Conservation (phyloP, 1,139 yeast genomes). For the Geotrichum bryndzae region DNA sequence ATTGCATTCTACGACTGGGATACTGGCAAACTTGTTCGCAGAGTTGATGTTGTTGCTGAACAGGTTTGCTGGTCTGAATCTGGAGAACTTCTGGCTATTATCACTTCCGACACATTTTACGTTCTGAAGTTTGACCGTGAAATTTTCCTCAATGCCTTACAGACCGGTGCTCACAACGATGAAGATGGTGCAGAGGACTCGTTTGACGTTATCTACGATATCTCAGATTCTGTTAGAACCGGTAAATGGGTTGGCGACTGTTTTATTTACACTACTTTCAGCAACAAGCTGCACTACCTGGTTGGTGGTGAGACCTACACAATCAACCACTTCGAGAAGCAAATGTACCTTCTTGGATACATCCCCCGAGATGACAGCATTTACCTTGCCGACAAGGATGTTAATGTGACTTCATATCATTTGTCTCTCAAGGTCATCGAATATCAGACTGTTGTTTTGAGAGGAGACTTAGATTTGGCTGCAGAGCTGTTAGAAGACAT, state of each 20-base stretch:
- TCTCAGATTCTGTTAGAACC: slow-evolving; percentile 73
- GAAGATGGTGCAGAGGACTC: slow-evolving; percentile 86
- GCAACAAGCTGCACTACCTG: slow-evolving; percentile 85
- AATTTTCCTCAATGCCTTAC: slow-evolving; percentile 57
- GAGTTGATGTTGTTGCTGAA: slow-evolving; percentile 63
- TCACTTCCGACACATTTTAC: slow-evolving; percentile 74
- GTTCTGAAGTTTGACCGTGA: slow-evolving; percentile 69
- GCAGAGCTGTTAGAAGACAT: slow-evolving; percentile 59
- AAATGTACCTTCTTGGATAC: slow-evolving; percentile 82
- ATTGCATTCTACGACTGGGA: slow-evolving; percentile 94
- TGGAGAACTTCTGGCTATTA: slow-evolving; percentile 79
- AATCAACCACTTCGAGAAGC: slow-evolving; percentile 87
- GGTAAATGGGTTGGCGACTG: slow-evolving; percentile 98
- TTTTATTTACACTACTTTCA: slow-evolving; percentile 76
- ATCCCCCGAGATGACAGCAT: slow-evolving; percentile 84
- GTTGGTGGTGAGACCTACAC: slow-evolving; percentile 93
- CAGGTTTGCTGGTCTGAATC: slow-evolving; percentile 91
- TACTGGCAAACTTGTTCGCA: slow-evolving; percentile 70
- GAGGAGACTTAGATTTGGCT: slow-evolving; percentile 84
- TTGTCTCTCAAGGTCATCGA: slow-evolving; percentile 82
- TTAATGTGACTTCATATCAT: slow-evolving; percentile 75
- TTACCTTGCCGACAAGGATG: slow-evolving; percentile 84
- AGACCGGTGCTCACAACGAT: slow-evolving; percentile 51
- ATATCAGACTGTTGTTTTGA: slow-evolving; percentile 88
- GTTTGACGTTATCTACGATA: slow-evolving; percentile 77